Conservation (phyloP, 495 filamentous ascomycete genomes). For the Hypoxylon subgilvum region DNA sequence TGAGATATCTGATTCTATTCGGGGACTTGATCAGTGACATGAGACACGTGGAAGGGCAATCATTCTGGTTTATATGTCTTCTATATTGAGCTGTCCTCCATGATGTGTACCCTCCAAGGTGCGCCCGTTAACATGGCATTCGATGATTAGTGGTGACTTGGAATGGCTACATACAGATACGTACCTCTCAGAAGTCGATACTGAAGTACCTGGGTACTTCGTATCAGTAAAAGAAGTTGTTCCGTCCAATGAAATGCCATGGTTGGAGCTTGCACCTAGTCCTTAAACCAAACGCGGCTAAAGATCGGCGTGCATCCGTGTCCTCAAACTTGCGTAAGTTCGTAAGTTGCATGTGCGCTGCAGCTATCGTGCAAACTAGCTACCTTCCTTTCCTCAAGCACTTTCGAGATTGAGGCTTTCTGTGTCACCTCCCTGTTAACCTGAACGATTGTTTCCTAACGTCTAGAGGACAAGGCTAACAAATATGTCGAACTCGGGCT, state of each 20-base stretch:
- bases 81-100: background rate
- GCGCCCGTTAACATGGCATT: no score
- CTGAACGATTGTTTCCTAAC: background rate
- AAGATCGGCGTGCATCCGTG: slow-evolving; percentile 36
- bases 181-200: no score
- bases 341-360: no score
- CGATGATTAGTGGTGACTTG: no score
- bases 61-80: no score
- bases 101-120: no score
- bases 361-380: slow-evolving; percentile 5
- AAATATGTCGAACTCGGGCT: slow-evolving; percentile 81
- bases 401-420: no score
- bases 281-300: slow-evolving; percentile 30
- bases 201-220: background rate
- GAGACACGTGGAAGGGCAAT: background rate
- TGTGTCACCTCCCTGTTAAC: no score
- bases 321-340: slow-evolving; percentile 29
- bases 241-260: slow-evolving; percentile 14
- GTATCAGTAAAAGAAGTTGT: background rate
- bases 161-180: background rate
- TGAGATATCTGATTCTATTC: background rate
- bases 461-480: background rate
- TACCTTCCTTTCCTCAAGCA: background rate
- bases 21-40: background rate
- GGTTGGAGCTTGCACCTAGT: slow-evolving; percentile 1